Evolutionary conservation across 148 eudicot species (phyloP).

Genomic region (Spergularia marina): DNA sequence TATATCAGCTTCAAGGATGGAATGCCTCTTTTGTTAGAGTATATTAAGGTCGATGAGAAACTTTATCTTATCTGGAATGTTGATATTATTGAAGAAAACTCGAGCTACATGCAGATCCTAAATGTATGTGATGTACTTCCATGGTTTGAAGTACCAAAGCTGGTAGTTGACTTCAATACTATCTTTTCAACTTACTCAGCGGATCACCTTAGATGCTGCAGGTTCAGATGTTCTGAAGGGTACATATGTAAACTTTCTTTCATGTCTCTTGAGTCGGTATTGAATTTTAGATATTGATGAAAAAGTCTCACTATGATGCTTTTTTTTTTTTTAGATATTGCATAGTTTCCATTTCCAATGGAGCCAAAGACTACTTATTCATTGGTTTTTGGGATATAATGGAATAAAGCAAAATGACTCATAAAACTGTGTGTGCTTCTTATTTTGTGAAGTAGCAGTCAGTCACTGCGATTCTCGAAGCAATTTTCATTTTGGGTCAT

Average conservation of each 20-base stretch:
- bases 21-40: slow-evolving; percentile 8
- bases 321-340: too few relatives aligned
- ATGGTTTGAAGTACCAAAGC: slow-evolving; percentile 16
- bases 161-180: background rate
- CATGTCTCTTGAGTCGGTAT: background rate
- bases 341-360: too few relatives aligned
- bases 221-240: slow-evolving; percentile 21
- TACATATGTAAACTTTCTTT: background rate
- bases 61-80: slow-evolving; percentile 15
- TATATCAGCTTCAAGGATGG: slow-evolving; percentile 15
- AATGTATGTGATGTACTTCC: slow-evolving; percentile 23
- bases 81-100: slow-evolving; percentile 15
- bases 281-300: too few relatives aligned
- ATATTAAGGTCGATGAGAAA: slow-evolving; percentile 2
- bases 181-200: slow-evolving; percentile 9
- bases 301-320: too few relatives aligned
- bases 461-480: too few relatives aligned
- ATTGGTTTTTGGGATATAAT: too few relatives aligned
- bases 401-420: too few relatives aligned
- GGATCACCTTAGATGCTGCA: slow-evolving; percentile 15
- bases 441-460: too few relatives aligned
- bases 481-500: too few relatives aligned
- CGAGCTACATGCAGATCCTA: slow-evolving; percentile 10
- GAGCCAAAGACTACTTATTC: too few relatives aligned
- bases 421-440: too few relatives aligned